Conservation (phyloP, 768 basidiomycete species). For the Inosperma sp. region DNA sequence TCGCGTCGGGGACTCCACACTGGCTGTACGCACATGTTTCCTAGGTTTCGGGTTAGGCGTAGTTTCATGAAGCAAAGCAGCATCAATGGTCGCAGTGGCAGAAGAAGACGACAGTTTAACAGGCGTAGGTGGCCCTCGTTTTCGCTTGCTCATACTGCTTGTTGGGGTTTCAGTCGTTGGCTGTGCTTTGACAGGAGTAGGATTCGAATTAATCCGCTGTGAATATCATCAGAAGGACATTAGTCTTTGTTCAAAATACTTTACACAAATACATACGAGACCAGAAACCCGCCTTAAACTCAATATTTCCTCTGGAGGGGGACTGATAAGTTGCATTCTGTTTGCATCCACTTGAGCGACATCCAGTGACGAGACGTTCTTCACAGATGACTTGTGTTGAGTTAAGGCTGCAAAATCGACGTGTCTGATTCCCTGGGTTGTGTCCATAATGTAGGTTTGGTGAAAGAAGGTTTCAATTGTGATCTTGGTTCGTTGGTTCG, state of each 20-base stretch:
- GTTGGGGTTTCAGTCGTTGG: constrained; percentile 1
- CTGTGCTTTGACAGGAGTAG: background rate
- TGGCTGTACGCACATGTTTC: constrained; percentile 36
- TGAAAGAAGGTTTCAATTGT: too few relatives aligned
- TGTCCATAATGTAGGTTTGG: too few relatives aligned
- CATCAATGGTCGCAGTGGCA: constrained; percentile 5
- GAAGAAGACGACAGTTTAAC: background rate
- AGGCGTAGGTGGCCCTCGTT: constrained; percentile 1
- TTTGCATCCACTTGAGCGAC: constrained; percentile 20
- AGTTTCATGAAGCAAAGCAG: constrained; percentile 33
- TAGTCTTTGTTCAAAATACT: too few relatives aligned
- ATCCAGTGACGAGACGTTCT: constrained; percentile 6
- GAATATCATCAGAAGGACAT: background rate
- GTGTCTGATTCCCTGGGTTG: constrained; percentile 6
- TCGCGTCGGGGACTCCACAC: constrained; percentile 28
- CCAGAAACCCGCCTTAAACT: constrained; percentile 23
- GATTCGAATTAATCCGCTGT: background rate
- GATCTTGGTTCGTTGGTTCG: too few relatives aligned
- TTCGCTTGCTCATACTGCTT: constrained; percentile 36
- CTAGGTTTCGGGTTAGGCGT: constrained; percentile 63
- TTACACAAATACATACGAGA: constrained; percentile 19
- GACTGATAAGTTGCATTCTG: constrained; percentile 46
- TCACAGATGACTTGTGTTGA: background rate
- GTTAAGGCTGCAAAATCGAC: constrained; percentile 14
- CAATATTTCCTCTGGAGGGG: constrained; percentile 57